Evolutionary conservation across 345 rosid species (phyloP), one percentile per base, ranked within the genome.

Genomic region (Luvunga scandens): DNA sequence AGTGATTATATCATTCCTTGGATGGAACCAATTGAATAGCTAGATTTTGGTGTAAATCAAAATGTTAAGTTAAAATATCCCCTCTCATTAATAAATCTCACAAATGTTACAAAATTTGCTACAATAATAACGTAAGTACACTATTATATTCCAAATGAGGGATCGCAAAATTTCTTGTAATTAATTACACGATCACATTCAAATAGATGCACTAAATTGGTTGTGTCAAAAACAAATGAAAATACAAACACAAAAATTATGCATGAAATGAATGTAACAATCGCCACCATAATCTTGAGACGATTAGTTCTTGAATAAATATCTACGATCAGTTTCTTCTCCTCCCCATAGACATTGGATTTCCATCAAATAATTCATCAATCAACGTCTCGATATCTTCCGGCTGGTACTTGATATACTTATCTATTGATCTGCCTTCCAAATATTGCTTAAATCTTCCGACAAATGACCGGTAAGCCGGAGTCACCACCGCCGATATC

Each of bases 361-460:
- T 91, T 24, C 98, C 98, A 60, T 91, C 98, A 72, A 95, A 93
- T 82, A 95, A 87, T 59, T 93, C 94, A 27, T 95, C 98, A 55
- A 93, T 80, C 60, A 78, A 81, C 55, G 83, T 70, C 85, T 92
- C 94, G 9, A 95, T 87, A 81, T 95, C 98, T 39, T 95, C 98
- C 1, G 98, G 89, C 80, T 93, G 98, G 77, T 87, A 95, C 87
- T 91, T 95, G 0, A 95, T 82, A 74, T 92, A 95, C 88, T 88
- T 93, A 81, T 92, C 96, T 27, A 81, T 69, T 59, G 90, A 94
- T 83, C 88, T 89, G 18, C 98, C 92, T 69, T 86, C 90, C n/a
- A 92, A 64, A 55, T 87, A 83, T 62, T 90, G 97, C 30, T 85
- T 90, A 77, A 90, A 95, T 86, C 98, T 86, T 76, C 93, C 88